Evolutionary conservation across 345 rosid species (phyloP), one percentile per base, ranked within the genome.

Genomic region (Lepidium aucheri): DNA sequence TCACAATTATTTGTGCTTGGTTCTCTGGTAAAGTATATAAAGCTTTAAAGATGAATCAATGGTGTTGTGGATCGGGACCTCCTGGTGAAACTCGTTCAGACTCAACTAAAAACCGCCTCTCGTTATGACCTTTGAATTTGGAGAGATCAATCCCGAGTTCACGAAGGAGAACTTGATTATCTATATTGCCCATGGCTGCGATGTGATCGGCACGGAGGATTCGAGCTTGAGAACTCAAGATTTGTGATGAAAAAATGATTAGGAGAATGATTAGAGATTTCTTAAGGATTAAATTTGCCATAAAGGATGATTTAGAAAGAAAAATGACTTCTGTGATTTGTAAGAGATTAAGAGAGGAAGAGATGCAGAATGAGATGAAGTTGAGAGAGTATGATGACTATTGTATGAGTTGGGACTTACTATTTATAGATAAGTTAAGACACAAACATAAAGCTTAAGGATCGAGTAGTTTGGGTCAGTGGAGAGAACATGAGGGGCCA

Each of bases 51-150:
- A 32, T 13, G 8, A 39, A 4, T 73, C 32, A 73, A 61, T 73
- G 77, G 28, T 73, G 77, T 60, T 66, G 77, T 2, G 77, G 72
- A 32, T 73, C 73, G 2, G 77, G 77, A 12, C 77, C 77, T 67
- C 77, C 77, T 2, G 73, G 73, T 52, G 77, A 74, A 60, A 74
- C 68, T 52, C 77, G 67, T 8, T 74, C 73, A n/a, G 77, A 53
- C 17, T 67, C 73, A 7, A 74, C 58, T 39, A 74, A 39, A 36
- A 53, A 18, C 39, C 77, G 32, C 20, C 62, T 43, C 15, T 67
- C 64, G 38, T 53, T 45, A 26, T 52, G 12, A 28, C 58, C 77
- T 44, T 73, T 67, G 56, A 60, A 67, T 13, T 60, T 74, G 20
- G 77, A 74, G 63, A 74, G 58, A 53, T 74, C 77, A 9, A 74